phyloP scores from a whole-genome alignment of 75 land plant genomes.

The Pseudotsuga menziesii region DNA sequence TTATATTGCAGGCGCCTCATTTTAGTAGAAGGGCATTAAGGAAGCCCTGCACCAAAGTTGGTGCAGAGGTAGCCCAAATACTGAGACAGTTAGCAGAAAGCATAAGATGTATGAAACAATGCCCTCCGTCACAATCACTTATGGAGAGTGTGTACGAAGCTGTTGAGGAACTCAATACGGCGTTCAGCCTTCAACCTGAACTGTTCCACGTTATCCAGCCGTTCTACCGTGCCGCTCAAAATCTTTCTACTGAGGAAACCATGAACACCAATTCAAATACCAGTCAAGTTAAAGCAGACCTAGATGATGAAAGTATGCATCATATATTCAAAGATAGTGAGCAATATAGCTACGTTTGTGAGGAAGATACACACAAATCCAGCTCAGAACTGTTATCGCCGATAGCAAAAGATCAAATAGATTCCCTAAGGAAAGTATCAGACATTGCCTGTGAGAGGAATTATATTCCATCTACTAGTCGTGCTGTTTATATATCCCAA shows the following conservation, averaged over 20 bases:
- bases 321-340: neutral
- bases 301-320: neutral
- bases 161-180: constrained; percentile 9
- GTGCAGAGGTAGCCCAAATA: constrained; percentile 11
- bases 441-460: neutral
- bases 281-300: neutral
- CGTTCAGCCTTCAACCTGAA: neutral
- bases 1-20: constrained; percentile 6
- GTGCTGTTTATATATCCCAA: neutral
- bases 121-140: neutral
- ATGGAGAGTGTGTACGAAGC: constrained; percentile 16
- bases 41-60: constrained; percentile 23
- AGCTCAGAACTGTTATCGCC: neutral
- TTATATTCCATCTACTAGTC: neutral
- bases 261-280: neutral
- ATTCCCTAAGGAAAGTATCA: neutral
- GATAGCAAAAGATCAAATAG: neutral
- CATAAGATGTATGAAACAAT: constrained; percentile 26
- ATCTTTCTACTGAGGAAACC: neutral
- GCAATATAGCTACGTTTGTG: neutral
- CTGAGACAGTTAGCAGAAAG: constrained; percentile 38
- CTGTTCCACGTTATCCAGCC: neutral
- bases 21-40: constrained; percentile 6
- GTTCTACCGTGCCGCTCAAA: neutral
- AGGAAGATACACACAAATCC: neutral